Evolutionary conservation across 2,329 filamentous ascomycete genomes (phyloP).

Genomic region (Xylariaceae sp.): DNA sequence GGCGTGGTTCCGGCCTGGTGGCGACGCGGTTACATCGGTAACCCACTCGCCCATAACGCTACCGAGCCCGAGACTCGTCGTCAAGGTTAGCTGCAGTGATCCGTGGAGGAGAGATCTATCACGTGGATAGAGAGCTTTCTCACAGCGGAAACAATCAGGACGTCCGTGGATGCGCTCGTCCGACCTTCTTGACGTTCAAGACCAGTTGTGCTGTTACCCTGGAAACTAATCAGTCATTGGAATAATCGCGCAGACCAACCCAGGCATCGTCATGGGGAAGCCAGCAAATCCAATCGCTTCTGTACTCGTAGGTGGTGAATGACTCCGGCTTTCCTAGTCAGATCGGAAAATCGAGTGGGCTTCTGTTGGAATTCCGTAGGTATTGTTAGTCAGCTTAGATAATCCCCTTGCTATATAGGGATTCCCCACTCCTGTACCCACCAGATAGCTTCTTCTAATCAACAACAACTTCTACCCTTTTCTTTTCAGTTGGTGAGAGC

Average conservation of each 20-base stretch:
- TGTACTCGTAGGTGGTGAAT: too few species aligned
- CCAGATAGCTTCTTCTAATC: too few species aligned
- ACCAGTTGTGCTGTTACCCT: neutral
- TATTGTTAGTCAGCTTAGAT: too few species aligned
- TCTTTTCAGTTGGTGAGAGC: too few species aligned
- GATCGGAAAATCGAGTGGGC: too few species aligned
- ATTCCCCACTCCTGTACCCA: too few species aligned
- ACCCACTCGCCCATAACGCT: neutral
- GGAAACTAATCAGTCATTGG: neutral
- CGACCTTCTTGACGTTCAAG: neutral
- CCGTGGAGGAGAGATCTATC: neutral
- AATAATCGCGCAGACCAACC: neutral
- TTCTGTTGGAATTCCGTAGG: too few species aligned
- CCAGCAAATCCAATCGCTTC: too few species aligned
- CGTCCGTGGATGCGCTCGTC: neutral
- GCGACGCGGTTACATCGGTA: conserved; percentile 11
- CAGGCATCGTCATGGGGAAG: neutral
- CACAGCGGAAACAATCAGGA: neutral
- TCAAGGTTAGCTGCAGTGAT: conserved; percentile 5
- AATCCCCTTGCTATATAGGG: too few species aligned
- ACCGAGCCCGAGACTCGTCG: conserved; percentile 7
- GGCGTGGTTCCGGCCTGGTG: conserved; percentile 7
- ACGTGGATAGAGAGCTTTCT: neutral
- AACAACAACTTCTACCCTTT: too few species aligned
- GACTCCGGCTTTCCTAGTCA: too few species aligned